These are phyloP conservation scores for Oryza brachyantha DNA, from an alignment of 176 grass and related monocot genomes.

Conservation along the genomic window DNA sequence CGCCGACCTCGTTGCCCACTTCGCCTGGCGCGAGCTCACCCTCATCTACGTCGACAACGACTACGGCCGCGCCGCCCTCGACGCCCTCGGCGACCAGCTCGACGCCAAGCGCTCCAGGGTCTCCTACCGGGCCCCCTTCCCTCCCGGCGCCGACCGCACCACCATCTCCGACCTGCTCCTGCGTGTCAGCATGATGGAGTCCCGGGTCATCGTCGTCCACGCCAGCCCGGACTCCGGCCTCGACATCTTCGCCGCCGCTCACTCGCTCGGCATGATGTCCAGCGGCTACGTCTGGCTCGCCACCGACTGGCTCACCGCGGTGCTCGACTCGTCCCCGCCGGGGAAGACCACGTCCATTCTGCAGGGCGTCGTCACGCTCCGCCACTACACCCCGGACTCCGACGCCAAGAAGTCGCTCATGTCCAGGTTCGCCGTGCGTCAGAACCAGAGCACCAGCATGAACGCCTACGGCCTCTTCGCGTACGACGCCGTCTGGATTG, in stretches of 20 bases:
- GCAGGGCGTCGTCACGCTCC: slow-evolving; percentile 70
- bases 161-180: slow-evolving; percentile 40
- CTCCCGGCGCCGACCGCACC: slow-evolving; percentile 31
- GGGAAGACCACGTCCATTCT: slow-evolving; percentile 11
- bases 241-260: slow-evolving; percentile 53
- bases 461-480: slow-evolving; percentile 76
- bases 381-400: slow-evolving; percentile 65
- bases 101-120: slow-evolving; percentile 27
- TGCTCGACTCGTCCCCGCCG: slow-evolving; percentile 33
- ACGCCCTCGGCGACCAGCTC: slow-evolving; percentile 58
- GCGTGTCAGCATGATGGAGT: slow-evolving; percentile 60
- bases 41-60: slow-evolving; percentile 74
- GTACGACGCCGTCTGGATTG: slow-evolving; percentile 76
- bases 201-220: slow-evolving; percentile 78
- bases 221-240: slow-evolving; percentile 73
- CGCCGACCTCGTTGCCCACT: slow-evolving; percentile 48
- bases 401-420: slow-evolving; percentile 49
- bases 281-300: slow-evolving; percentile 80
- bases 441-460: not conserved
- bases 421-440: slow-evolving; percentile 21
- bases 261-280: slow-evolving; percentile 55
- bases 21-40: slow-evolving; percentile 63
- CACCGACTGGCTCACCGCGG: slow-evolving; percentile 80
- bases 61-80: slow-evolving; percentile 63
- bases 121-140: slow-evolving; percentile 58